These are phyloP conservation scores for Austroboletus olivaceoglutinosus DNA, from an alignment of 1,284 basidiomycete genomes.

Conservation along the genomic window DNA sequence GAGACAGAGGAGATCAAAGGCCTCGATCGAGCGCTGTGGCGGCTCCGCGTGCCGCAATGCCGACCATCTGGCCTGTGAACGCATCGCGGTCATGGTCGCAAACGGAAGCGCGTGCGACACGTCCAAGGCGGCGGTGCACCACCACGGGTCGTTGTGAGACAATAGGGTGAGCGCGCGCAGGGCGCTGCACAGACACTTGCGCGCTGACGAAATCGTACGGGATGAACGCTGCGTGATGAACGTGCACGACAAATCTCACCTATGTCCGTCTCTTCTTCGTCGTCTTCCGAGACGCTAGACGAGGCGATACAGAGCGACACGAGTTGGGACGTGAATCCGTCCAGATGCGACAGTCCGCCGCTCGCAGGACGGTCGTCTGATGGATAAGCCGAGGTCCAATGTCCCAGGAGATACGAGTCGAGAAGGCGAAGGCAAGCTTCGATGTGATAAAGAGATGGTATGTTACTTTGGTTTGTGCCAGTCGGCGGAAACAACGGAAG, in stretches of 20 bases:
- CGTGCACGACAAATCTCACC: constrained; percentile 10
- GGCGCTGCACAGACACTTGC: constrained; percentile 52
- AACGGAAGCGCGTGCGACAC: constrained; percentile 45
- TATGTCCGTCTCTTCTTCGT: constrained; percentile 6
- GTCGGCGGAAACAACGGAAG: constrained; percentile 33
- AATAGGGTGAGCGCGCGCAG: constrained; percentile 68
- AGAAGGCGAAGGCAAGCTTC: constrained; percentile 58
- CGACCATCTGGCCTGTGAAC: constrained; percentile 32
- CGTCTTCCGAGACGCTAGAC: constrained; percentile 32
- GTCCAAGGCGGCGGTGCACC: constrained; percentile 50
- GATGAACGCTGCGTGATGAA: background rate
- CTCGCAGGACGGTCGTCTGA: constrained; percentile 12
- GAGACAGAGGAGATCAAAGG: constrained; percentile 66
- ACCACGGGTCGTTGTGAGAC: constrained; percentile 56
- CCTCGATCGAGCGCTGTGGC: constrained; percentile 32
- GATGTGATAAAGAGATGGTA: constrained; percentile 46
- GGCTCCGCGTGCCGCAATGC: constrained; percentile 8
- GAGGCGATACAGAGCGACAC: constrained; percentile 46
- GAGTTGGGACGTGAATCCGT: constrained; percentile 46
- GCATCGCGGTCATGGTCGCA: constrained; percentile 45
- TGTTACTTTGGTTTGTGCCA: constrained; percentile 20
- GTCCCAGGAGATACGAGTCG: constrained; percentile 58
- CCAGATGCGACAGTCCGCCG: constrained; percentile 13
- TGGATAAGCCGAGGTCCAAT: constrained; percentile 40
- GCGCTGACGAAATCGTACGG: constrained; percentile 28